Percentiles rank a stretch among this genome's conserved stretches.
Evolutionary conservation across 2,329 filamentous ascomycete species (phyloP).

Genomic region (Aspergillus quadrilineatus): DNA sequence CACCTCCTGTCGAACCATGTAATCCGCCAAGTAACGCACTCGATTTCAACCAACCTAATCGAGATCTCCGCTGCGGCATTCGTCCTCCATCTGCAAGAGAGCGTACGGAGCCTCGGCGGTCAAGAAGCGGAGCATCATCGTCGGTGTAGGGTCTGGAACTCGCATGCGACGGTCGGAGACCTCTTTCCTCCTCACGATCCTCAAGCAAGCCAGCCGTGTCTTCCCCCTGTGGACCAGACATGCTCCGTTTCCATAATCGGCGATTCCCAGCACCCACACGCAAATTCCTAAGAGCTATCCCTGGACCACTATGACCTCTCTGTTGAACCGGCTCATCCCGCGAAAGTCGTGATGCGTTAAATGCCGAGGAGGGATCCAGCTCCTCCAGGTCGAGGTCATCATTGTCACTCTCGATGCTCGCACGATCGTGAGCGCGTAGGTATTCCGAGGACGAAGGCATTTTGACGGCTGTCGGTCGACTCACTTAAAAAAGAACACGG

Average conservation of each 20-base stretch:
- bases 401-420: constrained; percentile 41
- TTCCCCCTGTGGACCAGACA: constrained; percentile 50
- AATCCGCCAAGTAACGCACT: constrained; percentile 26
- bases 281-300: constrained; percentile 50
- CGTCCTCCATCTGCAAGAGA: constrained; percentile 36
- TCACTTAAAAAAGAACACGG: neutral
- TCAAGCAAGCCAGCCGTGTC: constrained; percentile 68
- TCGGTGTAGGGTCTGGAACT: constrained; percentile 56
- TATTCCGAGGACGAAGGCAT: constrained; percentile 43
- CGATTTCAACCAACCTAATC: constrained; percentile 66
- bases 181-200: constrained; percentile 55
- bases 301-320: constrained; percentile 37
- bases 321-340: constrained; percentile 29
- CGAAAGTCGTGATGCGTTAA: constrained; percentile 25
- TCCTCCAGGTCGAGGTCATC: constrained; percentile 49
- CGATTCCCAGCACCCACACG: constrained; percentile 50
- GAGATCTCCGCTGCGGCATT: constrained; percentile 52
- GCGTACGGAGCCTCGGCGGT: constrained; percentile 40
- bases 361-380: constrained; percentile 40
- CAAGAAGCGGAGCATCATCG: constrained; percentile 69
- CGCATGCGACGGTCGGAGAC: constrained; percentile 58
- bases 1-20: constrained; percentile 28
- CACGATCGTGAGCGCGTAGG: constrained; percentile 31
- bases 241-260: constrained; percentile 40
- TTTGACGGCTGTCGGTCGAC: constrained; percentile 1